Conservation (phyloP, 78 protist species). For the Parvularia atlantis region DNA sequence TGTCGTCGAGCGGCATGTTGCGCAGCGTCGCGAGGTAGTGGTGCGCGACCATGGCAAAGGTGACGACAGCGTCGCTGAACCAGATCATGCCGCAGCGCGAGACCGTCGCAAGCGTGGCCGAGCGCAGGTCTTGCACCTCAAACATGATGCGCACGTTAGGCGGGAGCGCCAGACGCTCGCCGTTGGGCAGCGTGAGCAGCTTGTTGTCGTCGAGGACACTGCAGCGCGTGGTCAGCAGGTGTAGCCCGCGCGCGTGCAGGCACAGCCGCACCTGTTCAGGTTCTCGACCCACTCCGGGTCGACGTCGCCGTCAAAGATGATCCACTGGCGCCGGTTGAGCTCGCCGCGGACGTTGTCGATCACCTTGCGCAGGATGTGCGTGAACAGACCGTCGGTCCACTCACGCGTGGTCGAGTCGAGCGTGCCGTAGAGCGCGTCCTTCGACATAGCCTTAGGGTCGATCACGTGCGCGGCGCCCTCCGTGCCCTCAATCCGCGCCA, state of each 20-base stretch:
- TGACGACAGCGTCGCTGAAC: slow-evolving; percentile 76
- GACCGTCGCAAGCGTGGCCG: slow-evolving; percentile 98
- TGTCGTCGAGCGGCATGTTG: neutral
- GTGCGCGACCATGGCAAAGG: slow-evolving; percentile 48
- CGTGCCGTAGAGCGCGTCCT: slow-evolving; percentile 85
- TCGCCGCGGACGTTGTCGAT: slow-evolving; percentile 76
- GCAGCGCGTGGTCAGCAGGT: too few relatives aligned
- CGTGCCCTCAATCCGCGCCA: slow-evolving; percentile 39
- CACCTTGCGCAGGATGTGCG: slow-evolving; percentile 64
- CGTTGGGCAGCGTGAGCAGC: slow-evolving; percentile 94
- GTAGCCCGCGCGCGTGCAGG: too few relatives aligned
- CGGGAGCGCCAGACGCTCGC: slow-evolving; percentile 93
- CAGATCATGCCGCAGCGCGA: slow-evolving; percentile 98
- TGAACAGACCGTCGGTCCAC: slow-evolving; percentile 98
- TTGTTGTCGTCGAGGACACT: slow-evolving; percentile 96
- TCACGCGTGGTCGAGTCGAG: slow-evolving; percentile 95
- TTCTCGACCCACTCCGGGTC: slow-evolving; percentile 99
- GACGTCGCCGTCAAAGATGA: slow-evolving; percentile 97
- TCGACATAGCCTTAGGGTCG: slow-evolving; percentile 94
- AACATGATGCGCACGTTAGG: slow-evolving; percentile 84
- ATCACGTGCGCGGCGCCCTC: slow-evolving; percentile 60
- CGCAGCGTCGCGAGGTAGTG: slow-evolving; percentile 37
- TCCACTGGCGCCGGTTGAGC: slow-evolving; percentile 77
- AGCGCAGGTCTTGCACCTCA: slow-evolving; percentile 83
- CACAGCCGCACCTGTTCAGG: too few relatives aligned